phyloP scores from a whole-genome alignment of 2,329 filamentous ascomycete genomes.

The Elsinoe ampelina region DNA sequence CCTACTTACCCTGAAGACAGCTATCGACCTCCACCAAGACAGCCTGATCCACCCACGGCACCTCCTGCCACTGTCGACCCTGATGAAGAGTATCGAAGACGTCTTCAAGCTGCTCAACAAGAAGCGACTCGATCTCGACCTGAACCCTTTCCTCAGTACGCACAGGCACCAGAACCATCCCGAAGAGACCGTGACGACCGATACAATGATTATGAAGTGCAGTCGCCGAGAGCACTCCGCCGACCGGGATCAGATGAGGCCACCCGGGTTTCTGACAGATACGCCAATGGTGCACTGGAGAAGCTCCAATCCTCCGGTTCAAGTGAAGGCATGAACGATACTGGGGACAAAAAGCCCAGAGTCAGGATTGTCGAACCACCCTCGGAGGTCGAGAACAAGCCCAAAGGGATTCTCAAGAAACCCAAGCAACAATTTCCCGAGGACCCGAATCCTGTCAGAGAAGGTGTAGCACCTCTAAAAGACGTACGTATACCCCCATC shows the following conservation, averaged over 20 bases:
- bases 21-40: conserved; percentile 12
- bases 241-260: conserved; percentile 1
- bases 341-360: conserved; percentile 26
- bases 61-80: conserved; percentile 33
- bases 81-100: conserved; percentile 43
- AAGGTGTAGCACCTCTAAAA: conserved; percentile 90
- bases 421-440: conserved; percentile 80
- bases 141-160: neutral
- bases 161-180: conserved; percentile 4
- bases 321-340: conserved; percentile 12
- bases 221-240: conserved; percentile 19
- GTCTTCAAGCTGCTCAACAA: conserved; percentile 32
- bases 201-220: conserved; percentile 24
- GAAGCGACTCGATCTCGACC: conserved; percentile 12
- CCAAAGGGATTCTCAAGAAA: conserved; percentile 74
- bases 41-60: conserved; percentile 6
- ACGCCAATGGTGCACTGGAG: conserved; percentile 1
- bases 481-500: conserved; percentile 38
- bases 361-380: conserved; percentile 61
- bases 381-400: conserved; percentile 55
- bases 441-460: conserved; percentile 69
- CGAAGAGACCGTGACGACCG: conserved; percentile 13
- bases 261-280: neutral
- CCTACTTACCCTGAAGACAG: conserved; percentile 1
- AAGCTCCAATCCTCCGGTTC: conserved; percentile 7